Conservation (phyloP, 2,329 filamentous ascomycete genomes). For the Tolypocladium nubicola region DNA sequence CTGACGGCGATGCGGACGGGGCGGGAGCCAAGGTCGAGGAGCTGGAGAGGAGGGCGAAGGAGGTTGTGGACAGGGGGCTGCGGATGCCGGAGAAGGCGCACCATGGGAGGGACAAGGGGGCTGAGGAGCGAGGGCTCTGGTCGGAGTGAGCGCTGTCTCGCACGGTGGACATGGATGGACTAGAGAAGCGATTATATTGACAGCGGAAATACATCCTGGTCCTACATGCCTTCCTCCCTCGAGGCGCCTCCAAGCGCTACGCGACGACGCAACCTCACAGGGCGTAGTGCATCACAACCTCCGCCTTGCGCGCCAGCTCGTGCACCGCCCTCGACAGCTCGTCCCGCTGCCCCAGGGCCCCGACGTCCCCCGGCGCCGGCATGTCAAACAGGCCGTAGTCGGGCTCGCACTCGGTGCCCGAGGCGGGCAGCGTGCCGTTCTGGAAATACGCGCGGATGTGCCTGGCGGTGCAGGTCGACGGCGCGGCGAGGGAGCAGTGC, state of each 20-base stretch:
- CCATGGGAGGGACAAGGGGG: conserved; percentile 11
- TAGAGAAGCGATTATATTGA: neutral
- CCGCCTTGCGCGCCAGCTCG: neutral
- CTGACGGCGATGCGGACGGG: conserved; percentile 10
- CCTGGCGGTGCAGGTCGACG: conserved; percentile 32
- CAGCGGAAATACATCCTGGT: neutral
- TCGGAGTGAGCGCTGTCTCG: neutral
- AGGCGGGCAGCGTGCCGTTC: conserved; percentile 30
- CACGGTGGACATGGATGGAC: neutral
- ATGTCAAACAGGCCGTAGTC: conserved; percentile 32
- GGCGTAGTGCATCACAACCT: neutral
- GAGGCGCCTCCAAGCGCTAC: neutral
- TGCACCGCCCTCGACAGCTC: neutral
- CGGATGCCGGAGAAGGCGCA: conserved; percentile 36
- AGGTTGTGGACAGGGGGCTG: conserved; percentile 37
- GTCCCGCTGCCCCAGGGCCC: neutral
- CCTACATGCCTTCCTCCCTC: neutral
- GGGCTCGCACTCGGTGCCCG: conserved; percentile 33
- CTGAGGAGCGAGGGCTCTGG: neutral
- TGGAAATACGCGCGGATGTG: conserved; percentile 34
- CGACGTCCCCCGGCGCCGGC: conserved; percentile 1
- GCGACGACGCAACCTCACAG: neutral
- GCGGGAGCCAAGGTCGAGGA: conserved; percentile 19
- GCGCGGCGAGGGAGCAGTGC: conserved; percentile 38
- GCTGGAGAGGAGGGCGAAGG: conserved; percentile 30